phyloP scores from a whole-genome alignment of 2,329 filamentous ascomycete genomes.

The Thielaviopsis ethacetica region DNA sequence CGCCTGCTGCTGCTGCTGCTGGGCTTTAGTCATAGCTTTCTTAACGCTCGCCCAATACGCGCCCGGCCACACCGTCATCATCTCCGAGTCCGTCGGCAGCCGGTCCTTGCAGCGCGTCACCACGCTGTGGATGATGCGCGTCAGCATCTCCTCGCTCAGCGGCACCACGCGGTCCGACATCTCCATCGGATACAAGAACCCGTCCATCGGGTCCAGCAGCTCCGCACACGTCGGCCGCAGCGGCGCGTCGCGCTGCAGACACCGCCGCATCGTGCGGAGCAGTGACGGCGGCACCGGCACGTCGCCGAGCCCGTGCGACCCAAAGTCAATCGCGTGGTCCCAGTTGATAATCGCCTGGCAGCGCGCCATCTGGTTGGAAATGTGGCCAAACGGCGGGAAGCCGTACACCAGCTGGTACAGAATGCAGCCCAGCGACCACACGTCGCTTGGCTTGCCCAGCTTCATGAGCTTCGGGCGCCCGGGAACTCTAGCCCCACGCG shows the following conservation, averaged over 20 bases:
- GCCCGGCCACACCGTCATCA: conserved; percentile 37
- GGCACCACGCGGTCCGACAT: conserved; percentile 37
- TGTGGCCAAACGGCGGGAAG: conserved; percentile 87
- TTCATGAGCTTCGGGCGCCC: conserved; percentile 66
- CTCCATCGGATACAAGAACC: conserved; percentile 48
- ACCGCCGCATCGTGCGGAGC: conserved; percentile 44
- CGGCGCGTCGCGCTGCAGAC: conserved; percentile 44
- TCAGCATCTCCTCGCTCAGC: conserved; percentile 45
- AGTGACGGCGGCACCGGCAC: conserved; percentile 41
- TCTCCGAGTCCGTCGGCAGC: conserved; percentile 42
- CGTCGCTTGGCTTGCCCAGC: conserved; percentile 84
- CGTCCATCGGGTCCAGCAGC: conserved; percentile 40
- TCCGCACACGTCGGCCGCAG: conserved; percentile 48
- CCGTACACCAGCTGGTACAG: conserved; percentile 97
- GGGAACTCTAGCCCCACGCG: conserved; percentile 27
- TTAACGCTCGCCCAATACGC: conserved; percentile 45
- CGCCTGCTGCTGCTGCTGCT: conserved; percentile 5
- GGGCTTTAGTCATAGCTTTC: conserved; percentile 25
- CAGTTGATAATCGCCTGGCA: conserved; percentile 79
- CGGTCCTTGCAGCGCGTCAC: conserved; percentile 40
- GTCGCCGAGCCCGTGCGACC: conserved; percentile 50
- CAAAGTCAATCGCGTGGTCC: conserved; percentile 56
- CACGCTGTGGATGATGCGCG: conserved; percentile 46
- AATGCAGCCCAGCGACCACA: conserved; percentile 94
- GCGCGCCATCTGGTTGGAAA: conserved; percentile 69